Percentiles rank a stretch among this genome's conserved stretches.
These are phyloP conservation scores for Suillus weaverae DNA, from an alignment of 768 basidiomycete species.

Conservation along the genomic window DNA sequence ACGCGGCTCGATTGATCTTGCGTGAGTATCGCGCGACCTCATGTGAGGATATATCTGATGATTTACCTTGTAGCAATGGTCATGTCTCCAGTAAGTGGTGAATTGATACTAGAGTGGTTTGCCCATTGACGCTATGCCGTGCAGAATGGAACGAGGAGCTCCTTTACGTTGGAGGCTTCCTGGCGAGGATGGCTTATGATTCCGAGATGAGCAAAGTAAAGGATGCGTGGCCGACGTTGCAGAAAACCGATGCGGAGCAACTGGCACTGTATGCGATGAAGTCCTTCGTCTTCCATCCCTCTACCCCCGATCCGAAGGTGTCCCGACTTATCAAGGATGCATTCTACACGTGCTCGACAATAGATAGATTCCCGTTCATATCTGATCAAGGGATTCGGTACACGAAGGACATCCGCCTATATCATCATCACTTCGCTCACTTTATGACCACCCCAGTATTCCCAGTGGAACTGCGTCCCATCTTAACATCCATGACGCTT, in stretches of 20 bases:
- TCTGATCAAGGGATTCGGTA: slow-evolving; percentile 70
- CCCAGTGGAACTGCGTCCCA: slow-evolving; percentile 14
- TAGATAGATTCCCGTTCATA: slow-evolving; percentile 66
- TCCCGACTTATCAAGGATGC: slow-evolving; percentile 65
- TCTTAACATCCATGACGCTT: slow-evolving; percentile 59
- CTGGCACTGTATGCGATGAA: slow-evolving; percentile 68
- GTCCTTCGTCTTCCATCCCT: slow-evolving; percentile 85
- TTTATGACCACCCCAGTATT: slow-evolving; percentile 77
- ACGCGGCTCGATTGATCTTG: slow-evolving; percentile 83
- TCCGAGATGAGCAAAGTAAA: slow-evolving; percentile 64
- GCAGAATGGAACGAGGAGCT: slow-evolving; percentile 92
- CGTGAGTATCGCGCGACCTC: slow-evolving; percentile 43
- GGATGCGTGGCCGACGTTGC: slow-evolving; percentile 23
- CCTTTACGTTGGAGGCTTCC: slow-evolving; percentile 75
- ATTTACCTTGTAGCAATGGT: slow-evolving; percentile 56
- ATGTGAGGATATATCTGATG: slow-evolving; percentile 3
- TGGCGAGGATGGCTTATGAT: slow-evolving; percentile 83
- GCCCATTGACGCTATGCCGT: neutral
- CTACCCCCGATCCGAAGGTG: slow-evolving; percentile 80
- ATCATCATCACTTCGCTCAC: slow-evolving; percentile 57
- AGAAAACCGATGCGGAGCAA: neutral
- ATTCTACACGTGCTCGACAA: slow-evolving; percentile 66
- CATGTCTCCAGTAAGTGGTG: slow-evolving; percentile 63
- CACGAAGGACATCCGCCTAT: slow-evolving; percentile 66
- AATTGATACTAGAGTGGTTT: neutral